phyloP scores from a whole-genome alignment of 108 stramenopile genomes.

The Nitzschia palea region DNA sequence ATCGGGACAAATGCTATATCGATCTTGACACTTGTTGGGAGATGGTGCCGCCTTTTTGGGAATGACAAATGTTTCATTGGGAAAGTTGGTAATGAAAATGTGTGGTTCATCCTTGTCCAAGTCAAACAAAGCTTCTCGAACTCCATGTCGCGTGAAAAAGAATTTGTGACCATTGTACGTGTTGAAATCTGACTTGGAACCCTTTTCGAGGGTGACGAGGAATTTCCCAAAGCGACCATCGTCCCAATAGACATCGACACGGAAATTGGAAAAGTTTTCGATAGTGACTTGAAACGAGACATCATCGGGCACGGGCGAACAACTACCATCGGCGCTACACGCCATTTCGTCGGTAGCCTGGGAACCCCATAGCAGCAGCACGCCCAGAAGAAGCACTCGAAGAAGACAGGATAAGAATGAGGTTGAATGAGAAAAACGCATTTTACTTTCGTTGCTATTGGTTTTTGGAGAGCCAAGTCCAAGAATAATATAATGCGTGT shows the following conservation, averaged over 20 bases:
- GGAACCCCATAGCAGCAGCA: too few relatives aligned
- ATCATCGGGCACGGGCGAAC: too few relatives aligned
- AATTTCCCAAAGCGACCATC: conserved; percentile 47
- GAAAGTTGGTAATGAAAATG: conserved; percentile 20
- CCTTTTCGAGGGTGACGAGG: conserved; percentile 38
- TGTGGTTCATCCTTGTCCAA: conserved; percentile 29
- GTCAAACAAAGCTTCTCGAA: conserved; percentile 55
- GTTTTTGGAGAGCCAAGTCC: too few relatives aligned
- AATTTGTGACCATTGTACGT: conserved; percentile 45
- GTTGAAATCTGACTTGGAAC: conserved; percentile 22
- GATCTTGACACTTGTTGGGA: conserved; percentile 47
- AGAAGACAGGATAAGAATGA: too few relatives aligned
- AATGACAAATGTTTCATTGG: conserved; percentile 39
- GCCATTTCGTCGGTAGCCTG: too few relatives aligned
- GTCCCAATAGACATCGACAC: conserved; percentile 63
- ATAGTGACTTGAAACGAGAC: neutral
- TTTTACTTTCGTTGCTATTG: too few relatives aligned
- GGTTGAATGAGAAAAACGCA: too few relatives aligned
- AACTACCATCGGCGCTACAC: too few relatives aligned
- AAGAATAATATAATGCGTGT: too few relatives aligned
- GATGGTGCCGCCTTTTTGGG: conserved; percentile 49
- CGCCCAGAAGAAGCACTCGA: too few relatives aligned
- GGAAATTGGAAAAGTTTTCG: conserved; percentile 26
- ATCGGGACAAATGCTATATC: conserved; percentile 38
- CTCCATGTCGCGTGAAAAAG: conserved; percentile 67